Base-by-base conservation (phyloP, 2,329 filamentous ascomycete species). In the Fusarium sp. region DNA sequence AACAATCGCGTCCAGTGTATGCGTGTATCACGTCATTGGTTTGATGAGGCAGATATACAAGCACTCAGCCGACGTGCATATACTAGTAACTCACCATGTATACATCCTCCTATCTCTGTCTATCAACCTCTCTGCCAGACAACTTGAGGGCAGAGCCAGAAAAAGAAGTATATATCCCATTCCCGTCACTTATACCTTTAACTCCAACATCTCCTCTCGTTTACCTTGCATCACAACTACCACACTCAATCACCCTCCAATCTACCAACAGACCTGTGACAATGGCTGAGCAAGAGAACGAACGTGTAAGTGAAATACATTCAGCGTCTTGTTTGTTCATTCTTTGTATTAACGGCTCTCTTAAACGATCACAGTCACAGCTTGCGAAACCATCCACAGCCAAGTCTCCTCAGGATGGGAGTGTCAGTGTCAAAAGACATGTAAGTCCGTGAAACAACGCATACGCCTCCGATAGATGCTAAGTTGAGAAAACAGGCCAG, bases 301-400 rank as follows among this genome's bases (percentile, higher is more conserved):
- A 13, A 55, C 15, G 20, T 10, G 51, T 41, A 55, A 55, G 35
- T 55, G 20, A 22, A 26, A 42, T 31, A 18, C 5, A 14, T 28
- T 10, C 20, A 5, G 38, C 7, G 20, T 17, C 8, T 28, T 13
- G n/a, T 35, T 35, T 35, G 6, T 31, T 41, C 20, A 18, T 36
- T 55, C 14, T 41, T 28, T 42, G 11, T 31, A 28, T 55, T 42
- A 20, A 55, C 51, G 35, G 18, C 20, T n/a, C 20, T 22, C 24
- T 28, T 6, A 28, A 31, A 20, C 35, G 8, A 28, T 9, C 20
- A 22, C 10, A 10, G 17, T 6, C 9, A 12, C 14, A 5, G 14
- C 4, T 28, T 22, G 7, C 14, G 7, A 3, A n/a, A 3, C 9
- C 24, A 9, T 3, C 7, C 4, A 17, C 12, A 12, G 35, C 51